These are phyloP conservation scores for Plenodomus biglobosus DNA, from an alignment of 2,329 filamentous ascomycete genomes.

Conservation along the genomic window DNA sequence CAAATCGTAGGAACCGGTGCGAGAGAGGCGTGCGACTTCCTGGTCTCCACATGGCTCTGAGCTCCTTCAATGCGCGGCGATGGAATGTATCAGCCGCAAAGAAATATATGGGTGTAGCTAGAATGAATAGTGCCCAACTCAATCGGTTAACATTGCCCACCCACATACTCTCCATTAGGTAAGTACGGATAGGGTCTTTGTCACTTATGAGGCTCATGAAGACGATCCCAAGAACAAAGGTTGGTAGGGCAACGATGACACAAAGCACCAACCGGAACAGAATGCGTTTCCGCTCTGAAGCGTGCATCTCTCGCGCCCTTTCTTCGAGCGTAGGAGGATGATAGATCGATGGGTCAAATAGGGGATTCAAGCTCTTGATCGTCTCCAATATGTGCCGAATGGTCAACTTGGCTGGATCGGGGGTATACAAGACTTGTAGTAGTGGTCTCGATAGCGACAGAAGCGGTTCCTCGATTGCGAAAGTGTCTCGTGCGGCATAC, in stretches of 20 bases:
- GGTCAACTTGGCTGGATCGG: slow-evolving; percentile 68
- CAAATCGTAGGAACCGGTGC: slow-evolving; percentile 84
- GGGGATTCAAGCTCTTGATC: slow-evolving; percentile 66
- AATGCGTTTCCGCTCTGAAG: slow-evolving; percentile 68
- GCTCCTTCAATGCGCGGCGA: slow-evolving; percentile 72
- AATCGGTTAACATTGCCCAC: slow-evolving; percentile 70
- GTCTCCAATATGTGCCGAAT: slow-evolving; percentile 71
- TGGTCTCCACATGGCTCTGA: slow-evolving; percentile 74
- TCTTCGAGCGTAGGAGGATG: slow-evolving; percentile 84
- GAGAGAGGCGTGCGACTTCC: slow-evolving; percentile 72
- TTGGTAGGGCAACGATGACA: slow-evolving; percentile 71
- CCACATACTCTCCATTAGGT: slow-evolving; percentile 70
- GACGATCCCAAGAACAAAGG: slow-evolving; percentile 83
- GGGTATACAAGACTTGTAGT: slow-evolving; percentile 69
- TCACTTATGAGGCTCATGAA: slow-evolving; percentile 80
- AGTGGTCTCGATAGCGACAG: slow-evolving; percentile 63
- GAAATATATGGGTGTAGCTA: slow-evolving; percentile 85
- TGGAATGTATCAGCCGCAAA: slow-evolving; percentile 87
- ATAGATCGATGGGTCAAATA: slow-evolving; percentile 69
- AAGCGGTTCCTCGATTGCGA: slow-evolving; percentile 59
- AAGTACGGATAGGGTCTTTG: slow-evolving; percentile 60
- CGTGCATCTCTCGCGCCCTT: slow-evolving; percentile 71
- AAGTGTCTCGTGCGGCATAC: slow-evolving; percentile 46
- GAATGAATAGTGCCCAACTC: slow-evolving; percentile 76
- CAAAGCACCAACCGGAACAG: slow-evolving; percentile 71